Evolutionary conservation across 768 basidiomycete species (phyloP).

Genomic region (Leccinum arenicola): DNA sequence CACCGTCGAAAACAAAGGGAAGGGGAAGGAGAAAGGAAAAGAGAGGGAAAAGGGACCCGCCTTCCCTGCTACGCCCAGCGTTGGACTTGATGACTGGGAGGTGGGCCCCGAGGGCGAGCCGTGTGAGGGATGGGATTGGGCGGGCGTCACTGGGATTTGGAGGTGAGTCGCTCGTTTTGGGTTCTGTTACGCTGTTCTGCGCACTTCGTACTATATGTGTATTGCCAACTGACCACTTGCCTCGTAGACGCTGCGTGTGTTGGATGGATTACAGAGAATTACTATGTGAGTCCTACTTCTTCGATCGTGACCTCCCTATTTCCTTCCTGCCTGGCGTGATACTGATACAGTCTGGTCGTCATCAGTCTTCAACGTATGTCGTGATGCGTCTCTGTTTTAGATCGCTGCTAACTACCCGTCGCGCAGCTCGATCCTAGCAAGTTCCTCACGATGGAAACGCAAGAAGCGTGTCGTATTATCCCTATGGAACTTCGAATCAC

Average conservation of each 20-base stretch:
- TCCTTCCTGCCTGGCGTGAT: not conserved
- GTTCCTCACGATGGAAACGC: constrained; percentile 30
- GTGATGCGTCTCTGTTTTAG: not conserved
- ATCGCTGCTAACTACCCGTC: not conserved
- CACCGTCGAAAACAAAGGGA: constrained; percentile 13
- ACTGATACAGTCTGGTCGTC: no score
- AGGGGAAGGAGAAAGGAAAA: constrained; percentile 4
- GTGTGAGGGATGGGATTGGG: constrained; percentile 57
- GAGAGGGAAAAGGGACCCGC: not conserved
- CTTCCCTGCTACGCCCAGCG: not conserved
- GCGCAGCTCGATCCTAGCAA: constrained; percentile 24
- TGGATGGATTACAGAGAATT: constrained; percentile 60
- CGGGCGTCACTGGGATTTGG: constrained; percentile 53
- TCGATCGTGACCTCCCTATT: not conserved
- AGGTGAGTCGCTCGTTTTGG: constrained; percentile 34
- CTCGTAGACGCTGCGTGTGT: constrained; percentile 48
- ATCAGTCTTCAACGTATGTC: constrained; percentile 25
- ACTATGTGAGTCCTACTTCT: constrained; percentile 37
- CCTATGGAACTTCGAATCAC: constrained; percentile 46
- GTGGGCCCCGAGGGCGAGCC: constrained; percentile 19
- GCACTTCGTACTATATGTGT: no score
- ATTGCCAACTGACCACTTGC: not conserved
- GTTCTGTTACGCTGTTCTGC: no score
- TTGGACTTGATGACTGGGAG: constrained; percentile 20
- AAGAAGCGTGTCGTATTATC: constrained; percentile 53